phyloP scores from a whole-genome alignment of 1,284 basidiomycete species.

The Microbotryum scabiosae region DNA sequence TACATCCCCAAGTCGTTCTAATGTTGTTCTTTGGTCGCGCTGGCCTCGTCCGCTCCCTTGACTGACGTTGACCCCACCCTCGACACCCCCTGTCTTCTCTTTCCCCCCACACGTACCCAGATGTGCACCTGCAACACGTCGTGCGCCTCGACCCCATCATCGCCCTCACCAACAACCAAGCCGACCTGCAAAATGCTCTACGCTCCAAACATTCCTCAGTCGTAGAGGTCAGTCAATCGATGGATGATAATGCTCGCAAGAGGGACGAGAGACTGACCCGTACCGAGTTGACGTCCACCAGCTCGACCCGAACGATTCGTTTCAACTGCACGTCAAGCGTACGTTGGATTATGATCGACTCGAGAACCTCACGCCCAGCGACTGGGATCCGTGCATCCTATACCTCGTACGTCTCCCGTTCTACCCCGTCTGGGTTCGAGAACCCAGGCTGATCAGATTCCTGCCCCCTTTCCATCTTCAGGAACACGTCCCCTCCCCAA shows the following conservation, averaged over 20 bases:
- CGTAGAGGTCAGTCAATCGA: constrained; percentile 15
- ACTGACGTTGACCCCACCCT: neutral
- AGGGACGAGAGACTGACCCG: neutral
- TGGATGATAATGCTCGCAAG: no score
- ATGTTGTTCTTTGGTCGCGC: no score
- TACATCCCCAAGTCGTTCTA: neutral
- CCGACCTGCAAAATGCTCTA: constrained; percentile 28
- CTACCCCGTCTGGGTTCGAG: no score
- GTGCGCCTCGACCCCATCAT: constrained; percentile 12
- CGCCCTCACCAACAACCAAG: constrained; percentile 13
- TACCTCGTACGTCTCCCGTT: constrained; percentile 20
- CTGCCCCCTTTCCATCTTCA: no score
- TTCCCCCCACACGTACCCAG: constrained; percentile 3
- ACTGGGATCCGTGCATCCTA: constrained; percentile 27
- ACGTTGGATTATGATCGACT: constrained; percentile 16
- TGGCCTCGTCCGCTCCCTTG: neutral
- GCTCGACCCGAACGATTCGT: constrained; percentile 24
- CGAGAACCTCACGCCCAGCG: constrained; percentile 3
- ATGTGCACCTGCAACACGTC: constrained; percentile 26
- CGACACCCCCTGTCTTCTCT: no score
- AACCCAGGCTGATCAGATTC: no score
- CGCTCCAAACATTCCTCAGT: constrained; percentile 3
- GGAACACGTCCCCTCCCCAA: constrained; percentile 24
- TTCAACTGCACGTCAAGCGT: constrained; percentile 13
- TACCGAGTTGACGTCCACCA: neutral